Percentiles rank a stretch among this genome's conserved stretches.
Conservation (phyloP, 2,329 filamentous ascomycete species). For the Sporothrix sp. region DNA sequence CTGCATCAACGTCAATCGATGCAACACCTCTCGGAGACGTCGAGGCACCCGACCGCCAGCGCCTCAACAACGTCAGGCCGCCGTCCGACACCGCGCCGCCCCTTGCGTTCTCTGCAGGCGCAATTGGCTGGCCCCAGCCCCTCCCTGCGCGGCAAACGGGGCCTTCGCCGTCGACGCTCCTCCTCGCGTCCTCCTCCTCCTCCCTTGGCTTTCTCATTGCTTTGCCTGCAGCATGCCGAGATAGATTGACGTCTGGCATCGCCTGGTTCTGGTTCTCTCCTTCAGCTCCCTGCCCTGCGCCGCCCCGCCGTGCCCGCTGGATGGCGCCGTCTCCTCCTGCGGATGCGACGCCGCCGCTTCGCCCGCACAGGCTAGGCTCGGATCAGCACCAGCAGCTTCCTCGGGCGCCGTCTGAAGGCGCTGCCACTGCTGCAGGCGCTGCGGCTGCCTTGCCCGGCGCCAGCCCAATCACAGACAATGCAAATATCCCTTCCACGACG, state of each 20-base stretch:
- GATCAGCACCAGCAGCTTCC: background rate
- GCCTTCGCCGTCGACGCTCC: background rate
- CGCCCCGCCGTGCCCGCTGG: slow-evolving; percentile 5
- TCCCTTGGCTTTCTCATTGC: background rate
- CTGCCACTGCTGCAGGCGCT: background rate
- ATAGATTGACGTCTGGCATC: too few species aligned
- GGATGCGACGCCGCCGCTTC: background rate
- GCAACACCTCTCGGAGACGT: too few species aligned
- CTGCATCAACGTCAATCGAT: too few species aligned
- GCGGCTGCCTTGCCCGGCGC: background rate
- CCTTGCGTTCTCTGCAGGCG: background rate
- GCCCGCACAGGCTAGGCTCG: background rate
- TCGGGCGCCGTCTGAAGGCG: background rate
- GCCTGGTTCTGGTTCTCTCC: too few species aligned
- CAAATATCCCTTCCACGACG: background rate
- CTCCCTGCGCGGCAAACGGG: background rate
- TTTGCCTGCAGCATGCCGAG: background rate
- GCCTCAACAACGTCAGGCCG: background rate
- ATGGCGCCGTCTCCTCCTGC: background rate
- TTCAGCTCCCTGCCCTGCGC: background rate
- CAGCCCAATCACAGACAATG: background rate
- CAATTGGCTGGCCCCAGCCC: background rate
- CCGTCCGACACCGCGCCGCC: background rate
- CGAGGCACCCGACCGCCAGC: too few species aligned
- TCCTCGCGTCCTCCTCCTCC: background rate